phyloP scores from a whole-genome alignment of 257 asterid species.

The Scutellaria minor region DNA sequence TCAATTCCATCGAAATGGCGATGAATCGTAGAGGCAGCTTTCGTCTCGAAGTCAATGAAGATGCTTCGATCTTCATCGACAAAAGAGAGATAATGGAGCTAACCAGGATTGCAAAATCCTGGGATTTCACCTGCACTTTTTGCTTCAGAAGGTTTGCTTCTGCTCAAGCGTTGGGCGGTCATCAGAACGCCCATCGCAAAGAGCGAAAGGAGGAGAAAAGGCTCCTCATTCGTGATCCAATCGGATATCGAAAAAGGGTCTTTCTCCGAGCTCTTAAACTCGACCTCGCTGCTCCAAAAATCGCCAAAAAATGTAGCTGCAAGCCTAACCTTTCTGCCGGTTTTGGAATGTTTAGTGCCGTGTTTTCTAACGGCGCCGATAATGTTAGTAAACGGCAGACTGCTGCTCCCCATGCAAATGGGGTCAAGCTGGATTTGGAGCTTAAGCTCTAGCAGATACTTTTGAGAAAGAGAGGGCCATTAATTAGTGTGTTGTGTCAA shows the following conservation, averaged over 20 bases:
- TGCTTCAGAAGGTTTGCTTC: constrained; percentile 61
- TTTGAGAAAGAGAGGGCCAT: not conserved
- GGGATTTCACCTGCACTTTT: constrained; percentile 61
- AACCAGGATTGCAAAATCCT: constrained; percentile 42
- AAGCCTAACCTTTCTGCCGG: too few relatives aligned
- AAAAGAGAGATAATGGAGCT: constrained; percentile 42
- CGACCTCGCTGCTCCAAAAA: too few relatives aligned
- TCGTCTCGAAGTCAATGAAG: constrained; percentile 1
- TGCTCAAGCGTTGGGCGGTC: constrained; percentile 69
- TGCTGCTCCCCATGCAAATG: too few relatives aligned
- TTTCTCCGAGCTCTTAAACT: constrained; percentile 30
- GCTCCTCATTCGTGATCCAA: constrained; percentile 44
- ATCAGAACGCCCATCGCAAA: constrained; percentile 54
- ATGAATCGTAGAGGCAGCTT: constrained; percentile 24
- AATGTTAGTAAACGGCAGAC: too few relatives aligned
- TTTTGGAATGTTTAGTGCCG: too few relatives aligned
- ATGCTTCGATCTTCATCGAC: constrained; percentile 15
- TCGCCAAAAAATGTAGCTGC: too few relatives aligned
- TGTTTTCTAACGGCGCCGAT: too few relatives aligned
- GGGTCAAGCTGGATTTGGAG: constrained; percentile 44
- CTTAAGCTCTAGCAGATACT: constrained; percentile 40
- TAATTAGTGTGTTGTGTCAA: not conserved
- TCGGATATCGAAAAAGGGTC: constrained; percentile 47
- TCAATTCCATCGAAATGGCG: constrained; percentile 23
- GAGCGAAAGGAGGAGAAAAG: constrained; percentile 56